Evolutionary conservation across 2,329 filamentous ascomycete species (phyloP).

Genomic region (Epichloe aotearoae): DNA sequence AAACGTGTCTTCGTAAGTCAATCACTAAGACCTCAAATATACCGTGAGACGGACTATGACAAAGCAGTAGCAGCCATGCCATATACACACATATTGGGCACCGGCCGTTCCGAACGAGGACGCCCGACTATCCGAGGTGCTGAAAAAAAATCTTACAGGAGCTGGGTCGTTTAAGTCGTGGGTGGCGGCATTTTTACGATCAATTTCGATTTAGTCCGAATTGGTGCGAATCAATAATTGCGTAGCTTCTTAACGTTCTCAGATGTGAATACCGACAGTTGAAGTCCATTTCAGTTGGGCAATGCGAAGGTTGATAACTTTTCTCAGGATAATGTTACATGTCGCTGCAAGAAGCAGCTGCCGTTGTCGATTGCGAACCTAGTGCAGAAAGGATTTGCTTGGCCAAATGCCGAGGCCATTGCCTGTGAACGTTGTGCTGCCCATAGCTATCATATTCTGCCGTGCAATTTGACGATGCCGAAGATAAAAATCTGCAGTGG

Average conservation of each 20-base stretch:
- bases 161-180: slow-evolving; percentile 14
- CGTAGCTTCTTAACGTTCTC: slow-evolving; percentile 5
- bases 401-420: slow-evolving; percentile 20
- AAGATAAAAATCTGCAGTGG: slow-evolving; percentile 26
- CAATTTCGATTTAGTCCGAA: slow-evolving; percentile 15
- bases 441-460: slow-evolving; percentile 24
- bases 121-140: slow-evolving; percentile 5
- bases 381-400: slow-evolving; percentile 21
- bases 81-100: neutral
- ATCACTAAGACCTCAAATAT: neutral
- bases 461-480: slow-evolving; percentile 25
- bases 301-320: slow-evolving; percentile 14
- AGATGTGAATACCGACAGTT: slow-evolving; percentile 13
- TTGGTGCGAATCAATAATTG: slow-evolving; percentile 5
- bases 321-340: slow-evolving; percentile 15
- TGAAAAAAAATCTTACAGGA: slow-evolving; percentile 19
- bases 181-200: slow-evolving; percentile 20
- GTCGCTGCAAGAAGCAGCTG: slow-evolving; percentile 16
- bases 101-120: neutral
- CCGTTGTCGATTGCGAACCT: slow-evolving; percentile 19
- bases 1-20: neutral
- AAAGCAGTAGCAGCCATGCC: neutral
- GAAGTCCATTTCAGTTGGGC: slow-evolving; percentile 14
- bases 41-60: neutral
- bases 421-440: slow-evolving; percentile 22